Evolutionary conservation across 768 basidiomycete genomes (phyloP).

Genomic region (Pleurotus citrinopileatus): DNA sequence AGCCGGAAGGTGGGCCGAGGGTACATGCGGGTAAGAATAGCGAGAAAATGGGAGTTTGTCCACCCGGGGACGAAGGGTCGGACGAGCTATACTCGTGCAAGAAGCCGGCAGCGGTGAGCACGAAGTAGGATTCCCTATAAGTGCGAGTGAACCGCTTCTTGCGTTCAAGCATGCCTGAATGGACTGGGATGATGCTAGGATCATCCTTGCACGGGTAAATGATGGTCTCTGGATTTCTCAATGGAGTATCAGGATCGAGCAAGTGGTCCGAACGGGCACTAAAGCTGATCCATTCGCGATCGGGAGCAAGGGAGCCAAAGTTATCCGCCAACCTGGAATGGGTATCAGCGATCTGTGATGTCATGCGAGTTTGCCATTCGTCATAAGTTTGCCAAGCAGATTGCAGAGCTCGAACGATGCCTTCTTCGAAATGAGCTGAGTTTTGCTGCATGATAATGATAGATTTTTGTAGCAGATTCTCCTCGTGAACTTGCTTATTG

Average conservation of each 20-base stretch:
- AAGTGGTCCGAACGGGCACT: constrained; percentile 92
- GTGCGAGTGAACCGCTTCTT: constrained; percentile 92
- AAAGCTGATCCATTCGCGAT: constrained; percentile 95
- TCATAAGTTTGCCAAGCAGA: constrained; percentile 97
- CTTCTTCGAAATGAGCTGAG: constrained; percentile 94
- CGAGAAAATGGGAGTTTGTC: constrained; percentile 68
- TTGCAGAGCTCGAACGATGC: constrained; percentile 92
- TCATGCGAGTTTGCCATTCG: constrained; percentile 88
- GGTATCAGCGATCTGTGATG: constrained; percentile 66
- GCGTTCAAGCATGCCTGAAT: constrained; percentile 88
- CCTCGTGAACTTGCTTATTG: constrained; percentile 91
- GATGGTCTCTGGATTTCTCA: constrained; percentile 74
- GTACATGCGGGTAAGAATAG: constrained; percentile 95
- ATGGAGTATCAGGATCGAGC: constrained; percentile 93
- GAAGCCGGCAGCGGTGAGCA: constrained; percentile 95
- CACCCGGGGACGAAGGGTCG: constrained; percentile 55
- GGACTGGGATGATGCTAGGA: constrained; percentile 79
- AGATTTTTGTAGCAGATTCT: constrained; percentile 96
- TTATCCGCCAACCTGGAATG: constrained; percentile 67
- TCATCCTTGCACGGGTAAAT: constrained; percentile 91
- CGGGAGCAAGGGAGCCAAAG: constrained; percentile 79
- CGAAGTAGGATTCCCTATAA: constrained; percentile 85
- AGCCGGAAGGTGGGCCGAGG: constrained; percentile 82
- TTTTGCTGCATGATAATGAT: constrained; percentile 99
- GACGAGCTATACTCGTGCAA: constrained; percentile 86